Base-by-base conservation (phyloP, 805 yeast species). In the Ogataea dorogensis region DNA sequence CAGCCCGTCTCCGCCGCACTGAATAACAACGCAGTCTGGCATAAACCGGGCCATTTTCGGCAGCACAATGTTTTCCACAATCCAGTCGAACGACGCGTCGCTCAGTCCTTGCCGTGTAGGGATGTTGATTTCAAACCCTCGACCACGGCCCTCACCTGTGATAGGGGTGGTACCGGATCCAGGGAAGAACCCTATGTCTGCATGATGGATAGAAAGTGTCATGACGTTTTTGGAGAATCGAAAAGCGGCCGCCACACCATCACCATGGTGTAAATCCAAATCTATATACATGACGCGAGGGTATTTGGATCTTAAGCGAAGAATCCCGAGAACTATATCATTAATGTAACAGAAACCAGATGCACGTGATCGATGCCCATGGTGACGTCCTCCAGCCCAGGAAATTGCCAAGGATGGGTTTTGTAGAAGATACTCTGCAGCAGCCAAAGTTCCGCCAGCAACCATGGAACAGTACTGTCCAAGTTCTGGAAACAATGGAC, bases 341-440 rank as follows among this genome's bases (percentile, higher is more conserved):
- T 83, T 83, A 2, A 81, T 62, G 49, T 83, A 83, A 51, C 93
- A 83, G 50, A 79, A 83, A 2, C 91, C 91, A 8, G 81, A 67
- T 1, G 86, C 84, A 21, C 51, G 61, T 0, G 68, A 48, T 45
- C 70, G 71, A 28, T 59, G 64, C 4, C 79, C 78, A 56, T 83
- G 93, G 51, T 83, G 93, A 31, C 89, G 58, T 1, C 93, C 94
- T 5, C 94, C 94, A 49, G 76, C 74, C 88, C 88, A 84, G 51
- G 81, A 81, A 28, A 84, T 65, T 2, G 73, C 79, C 1, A 75
- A 58, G 7, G 54, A 40, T 24, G 62, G 64, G 22, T 17, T 17
- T 7, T 39, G 40, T 1, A 53, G 33, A 3, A 71, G 46, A 48
- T 61, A 64, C 5, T 59, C 55, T 0, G 75, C 76, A 7, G 79